Evolutionary conservation across 23 red algal genomes (phyloP).

Genomic region (Gracilariopsis chorda): DNA sequence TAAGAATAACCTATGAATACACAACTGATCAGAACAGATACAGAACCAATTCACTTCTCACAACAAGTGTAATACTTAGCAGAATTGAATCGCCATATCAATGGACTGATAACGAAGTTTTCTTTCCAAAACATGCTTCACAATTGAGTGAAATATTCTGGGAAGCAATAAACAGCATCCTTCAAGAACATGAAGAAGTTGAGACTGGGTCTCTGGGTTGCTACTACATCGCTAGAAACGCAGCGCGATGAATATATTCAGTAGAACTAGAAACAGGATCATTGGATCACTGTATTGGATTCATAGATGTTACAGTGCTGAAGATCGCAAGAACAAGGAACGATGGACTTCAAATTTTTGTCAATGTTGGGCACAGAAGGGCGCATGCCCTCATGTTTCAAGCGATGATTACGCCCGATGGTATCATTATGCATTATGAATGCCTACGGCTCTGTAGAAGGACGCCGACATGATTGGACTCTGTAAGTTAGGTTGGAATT

Average conservation of each 20-base stretch:
- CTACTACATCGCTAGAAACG: neutral
- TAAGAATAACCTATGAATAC: no score
- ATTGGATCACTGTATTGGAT: neutral
- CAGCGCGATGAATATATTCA: neutral
- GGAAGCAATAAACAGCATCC: neutral
- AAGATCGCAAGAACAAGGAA: neutral
- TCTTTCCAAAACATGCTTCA: no score
- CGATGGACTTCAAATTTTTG: neutral
- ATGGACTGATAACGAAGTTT: no score
- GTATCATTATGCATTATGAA: neutral
- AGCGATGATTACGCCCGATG: neutral
- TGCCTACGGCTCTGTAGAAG: neutral
- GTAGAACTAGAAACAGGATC: neutral
- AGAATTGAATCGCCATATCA: no score
- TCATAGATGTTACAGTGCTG: neutral
- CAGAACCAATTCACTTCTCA: no score
- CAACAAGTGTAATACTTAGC: no score
- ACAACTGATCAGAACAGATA: no score
- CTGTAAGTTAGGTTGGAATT: neutral
- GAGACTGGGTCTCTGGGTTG: neutral
- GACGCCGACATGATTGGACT: conserved; percentile 24
- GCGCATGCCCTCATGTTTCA: conserved; percentile 12
- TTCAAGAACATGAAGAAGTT: neutral
- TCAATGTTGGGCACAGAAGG: conserved; percentile 1
- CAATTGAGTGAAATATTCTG: conserved; percentile 31